Evolutionary conservation across 495 filamentous ascomycete genomes (phyloP), one percentile per base, ranked within the genome.

Genomic region (Penicillium macrosclerotiorum): DNA sequence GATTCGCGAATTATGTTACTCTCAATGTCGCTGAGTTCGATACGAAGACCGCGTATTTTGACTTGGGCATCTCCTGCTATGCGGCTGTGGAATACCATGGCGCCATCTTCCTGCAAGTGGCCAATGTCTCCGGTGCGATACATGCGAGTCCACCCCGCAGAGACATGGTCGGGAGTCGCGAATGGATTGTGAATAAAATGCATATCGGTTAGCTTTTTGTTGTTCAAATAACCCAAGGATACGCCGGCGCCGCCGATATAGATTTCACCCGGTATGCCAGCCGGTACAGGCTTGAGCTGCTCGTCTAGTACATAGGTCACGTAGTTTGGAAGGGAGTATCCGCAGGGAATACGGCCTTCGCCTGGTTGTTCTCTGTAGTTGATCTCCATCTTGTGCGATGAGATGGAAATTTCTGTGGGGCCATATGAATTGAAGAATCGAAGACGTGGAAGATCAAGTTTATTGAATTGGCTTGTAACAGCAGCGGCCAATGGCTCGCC

Each of bases 21-120:
- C 30, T 74, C 73, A 13, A 79, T 62, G 7, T 82, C 78, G 0
- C 42, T n/a, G 1, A 82, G 59, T 2, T 80, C 77, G 9, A 79
- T 68, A 0, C 78, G 75, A 2, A 75, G 8, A 0, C 79, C 79
- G 2, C 68, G 59, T 1, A 82, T 30, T 45, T 83, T 81, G 26
- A 81, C 52, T 44, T 78, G 73, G 0, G 59, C 68, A 50, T 75
- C 50, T 2, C 74, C 75, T 0, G 42, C 49, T 5, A 76, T 66
- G 1, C 78, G 69, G 2, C 65, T 63, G 1, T 59, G 33, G 27
- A 75, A 54, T 0, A 68, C 31, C 1, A 81, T 26, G 0, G 47
- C 8, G 0, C 77, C 78, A 39, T 75, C 71, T 0, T 33, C 12
- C 3, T 27, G 37, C 4, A 71, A 37, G 9, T 47, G 53, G 2